Evolutionary conservation across 192 early-diverging fungal genomes (phyloP).

Genomic region (Blastocladiella britannica): DNA sequence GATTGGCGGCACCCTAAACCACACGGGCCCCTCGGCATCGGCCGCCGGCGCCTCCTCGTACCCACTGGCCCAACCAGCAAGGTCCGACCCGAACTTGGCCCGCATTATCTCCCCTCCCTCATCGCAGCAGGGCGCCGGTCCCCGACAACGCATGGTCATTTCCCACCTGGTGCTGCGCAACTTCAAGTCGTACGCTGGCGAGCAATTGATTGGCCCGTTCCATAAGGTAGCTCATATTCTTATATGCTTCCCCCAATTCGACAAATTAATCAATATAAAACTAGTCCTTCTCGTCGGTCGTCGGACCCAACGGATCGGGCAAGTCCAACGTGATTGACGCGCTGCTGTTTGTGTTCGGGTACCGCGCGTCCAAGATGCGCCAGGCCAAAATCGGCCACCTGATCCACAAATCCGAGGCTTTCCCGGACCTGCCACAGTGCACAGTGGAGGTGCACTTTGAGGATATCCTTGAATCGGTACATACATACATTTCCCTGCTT

Average conservation of each 20-base stretch:
- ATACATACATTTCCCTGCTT: not conserved
- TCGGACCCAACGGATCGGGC: constrained; percentile 94
- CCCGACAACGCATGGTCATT: constrained; percentile 42
- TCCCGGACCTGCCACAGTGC: constrained; percentile 48
- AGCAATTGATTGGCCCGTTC: constrained; percentile 84
- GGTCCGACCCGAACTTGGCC: no score
- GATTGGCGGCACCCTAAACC: no score
- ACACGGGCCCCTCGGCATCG: no score
- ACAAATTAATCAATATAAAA: no score
- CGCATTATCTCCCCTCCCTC: no score
- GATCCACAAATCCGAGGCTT: constrained; percentile 74
- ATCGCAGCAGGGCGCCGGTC: no score
- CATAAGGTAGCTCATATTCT: no score
- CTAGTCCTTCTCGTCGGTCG: constrained; percentile 58
- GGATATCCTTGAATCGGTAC: constrained; percentile 65
- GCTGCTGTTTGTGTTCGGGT: constrained; percentile 95
- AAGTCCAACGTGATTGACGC: constrained; percentile 99
- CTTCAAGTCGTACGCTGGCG: constrained; percentile 90
- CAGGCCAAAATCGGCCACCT: constrained; percentile 87
- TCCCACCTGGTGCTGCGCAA: constrained; percentile 73
- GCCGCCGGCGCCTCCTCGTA: no score
- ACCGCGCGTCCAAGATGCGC: constrained; percentile 87
- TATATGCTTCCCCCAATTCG: no score
- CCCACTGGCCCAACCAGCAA: no score
- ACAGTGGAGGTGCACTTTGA: constrained; percentile 84